Base-by-base conservation (phyloP, 148 eudicot genomes). In the Arctostaphylos glauca region DNA sequence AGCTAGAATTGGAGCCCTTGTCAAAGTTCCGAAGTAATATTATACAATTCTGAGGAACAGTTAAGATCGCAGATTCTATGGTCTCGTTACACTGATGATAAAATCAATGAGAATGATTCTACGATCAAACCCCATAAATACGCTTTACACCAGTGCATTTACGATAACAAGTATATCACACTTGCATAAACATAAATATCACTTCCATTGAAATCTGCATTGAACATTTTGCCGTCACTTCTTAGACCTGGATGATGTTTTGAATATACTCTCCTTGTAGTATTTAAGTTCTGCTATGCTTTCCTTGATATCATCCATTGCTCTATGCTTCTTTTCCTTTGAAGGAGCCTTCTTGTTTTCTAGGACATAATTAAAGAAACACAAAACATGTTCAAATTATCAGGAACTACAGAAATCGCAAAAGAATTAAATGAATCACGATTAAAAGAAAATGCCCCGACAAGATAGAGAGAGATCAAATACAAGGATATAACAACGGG, bases 291-390 rank as follows among this genome's bases (percentile, higher is more conserved):
- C 98, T 44, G 80, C 88, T 82, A 96, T 96, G 88, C 99, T 96
- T 87, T 93, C 98, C 86, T 87, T 93, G 81, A 96, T 94, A 83
- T 96, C 99, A 82, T 94, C 94, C 95, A 93, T 76, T 21, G 99
- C 98, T 76, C 99, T 91, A 87, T 94, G 98, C 25, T 88, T 93
- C 78, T 93, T 87, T 77, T 85, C 87, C 93, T 94, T 96, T 49
- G 76, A n/a, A 12, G 99, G 99, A 52, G 97, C 98, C 90, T 90
- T 92, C 81, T 59, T 90, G 83, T 86, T 87, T 18, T 90, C 92
- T 90, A 55, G 0, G 31, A 54, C 46, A 52, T 59, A 56, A 56
- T 15, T 16, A 56, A 56, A 56, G 66, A 48, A 50, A 49, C 38
- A 71, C 14, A n/a, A 5, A 49, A 78, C 60, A 85, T n/a, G 50